phyloP scores from a whole-genome alignment of 129 eudicot species.

The Rutidosis leptorrhynchoides region DNA sequence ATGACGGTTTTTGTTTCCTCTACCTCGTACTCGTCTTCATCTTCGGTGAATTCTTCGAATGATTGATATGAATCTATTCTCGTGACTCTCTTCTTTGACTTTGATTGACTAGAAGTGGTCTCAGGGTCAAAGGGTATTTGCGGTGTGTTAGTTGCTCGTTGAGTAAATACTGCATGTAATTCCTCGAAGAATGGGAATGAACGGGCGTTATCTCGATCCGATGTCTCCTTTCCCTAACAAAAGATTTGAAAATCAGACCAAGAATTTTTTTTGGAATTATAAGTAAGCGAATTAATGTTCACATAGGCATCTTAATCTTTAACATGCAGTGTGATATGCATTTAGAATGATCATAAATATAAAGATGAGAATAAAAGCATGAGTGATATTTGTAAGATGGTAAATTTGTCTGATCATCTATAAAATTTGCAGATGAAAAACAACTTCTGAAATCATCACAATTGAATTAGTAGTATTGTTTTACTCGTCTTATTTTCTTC shows the following conservation, averaged over 20 bases:
- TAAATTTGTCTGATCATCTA: background rate
- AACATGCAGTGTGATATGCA: background rate
- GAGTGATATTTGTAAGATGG: background rate
- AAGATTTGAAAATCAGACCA: conserved; percentile 16
- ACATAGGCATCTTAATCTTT: background rate
- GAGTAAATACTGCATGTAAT: conserved; percentile 54
- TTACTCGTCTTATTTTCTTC: too few relatives aligned
- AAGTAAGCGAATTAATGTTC: background rate
- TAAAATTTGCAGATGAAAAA: background rate
- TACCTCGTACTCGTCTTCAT: conserved; percentile 37
- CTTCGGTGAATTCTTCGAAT: conserved; percentile 47
- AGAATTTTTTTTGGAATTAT: background rate
- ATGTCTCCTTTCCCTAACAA: conserved; percentile 56
- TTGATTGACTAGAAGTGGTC: conserved; percentile 33
- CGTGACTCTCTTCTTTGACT: conserved; percentile 37
- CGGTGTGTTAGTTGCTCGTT: conserved; percentile 37
- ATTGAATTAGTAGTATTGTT: background rate
- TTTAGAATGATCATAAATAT: background rate
- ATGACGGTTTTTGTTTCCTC: conserved; percentile 24
- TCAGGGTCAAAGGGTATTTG: conserved; percentile 35
- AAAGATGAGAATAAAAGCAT: background rate
- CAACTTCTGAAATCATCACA: background rate
- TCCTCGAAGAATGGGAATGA: conserved; percentile 67
- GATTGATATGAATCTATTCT: conserved; percentile 35
- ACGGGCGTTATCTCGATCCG: conserved; percentile 41